These are phyloP conservation scores for Leptographium radiaticola DNA, from an alignment of 2,329 filamentous ascomycete species.

Conservation along the genomic window DNA sequence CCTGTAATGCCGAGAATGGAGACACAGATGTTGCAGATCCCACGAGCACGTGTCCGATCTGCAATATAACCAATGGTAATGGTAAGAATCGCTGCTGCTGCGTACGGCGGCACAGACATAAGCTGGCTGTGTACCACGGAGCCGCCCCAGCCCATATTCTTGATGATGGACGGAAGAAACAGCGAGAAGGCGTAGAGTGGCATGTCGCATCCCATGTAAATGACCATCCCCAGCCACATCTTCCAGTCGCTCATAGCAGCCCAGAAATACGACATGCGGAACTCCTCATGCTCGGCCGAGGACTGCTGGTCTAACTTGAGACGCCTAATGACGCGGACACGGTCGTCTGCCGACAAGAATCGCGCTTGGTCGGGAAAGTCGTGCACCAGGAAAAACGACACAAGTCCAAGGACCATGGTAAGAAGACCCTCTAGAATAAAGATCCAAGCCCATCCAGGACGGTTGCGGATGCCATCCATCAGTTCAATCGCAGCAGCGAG, in stretches of 20 bases:
- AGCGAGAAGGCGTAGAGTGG: constrained; percentile 39
- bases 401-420: constrained; percentile 50
- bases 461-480: constrained; percentile 46
- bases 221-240: constrained; percentile 39
- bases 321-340: constrained; percentile 53
- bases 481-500: constrained; percentile 54
- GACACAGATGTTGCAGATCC: constrained; percentile 64
- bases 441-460: constrained; percentile 46
- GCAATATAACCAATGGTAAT: constrained; percentile 60
- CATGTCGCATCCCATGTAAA: constrained; percentile 34
- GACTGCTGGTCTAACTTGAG: constrained; percentile 56
- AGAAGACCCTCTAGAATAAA: constrained; percentile 55
- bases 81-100: constrained; percentile 55
- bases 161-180: constrained; percentile 46
- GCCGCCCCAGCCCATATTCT: constrained; percentile 24
- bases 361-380: constrained; percentile 65
- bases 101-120: constrained; percentile 65
- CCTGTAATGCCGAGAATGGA: constrained; percentile 61
- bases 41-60: constrained; percentile 59
- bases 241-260: constrained; percentile 65
- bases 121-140: constrained; percentile 51
- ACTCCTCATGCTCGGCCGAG: constrained; percentile 54
- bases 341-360: constrained; percentile 55
- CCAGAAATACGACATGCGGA: constrained; percentile 58
- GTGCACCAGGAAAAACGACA: constrained; percentile 60